phyloP scores from a whole-genome alignment of 139 green algal species.

The Micromonas pusilla region DNA sequence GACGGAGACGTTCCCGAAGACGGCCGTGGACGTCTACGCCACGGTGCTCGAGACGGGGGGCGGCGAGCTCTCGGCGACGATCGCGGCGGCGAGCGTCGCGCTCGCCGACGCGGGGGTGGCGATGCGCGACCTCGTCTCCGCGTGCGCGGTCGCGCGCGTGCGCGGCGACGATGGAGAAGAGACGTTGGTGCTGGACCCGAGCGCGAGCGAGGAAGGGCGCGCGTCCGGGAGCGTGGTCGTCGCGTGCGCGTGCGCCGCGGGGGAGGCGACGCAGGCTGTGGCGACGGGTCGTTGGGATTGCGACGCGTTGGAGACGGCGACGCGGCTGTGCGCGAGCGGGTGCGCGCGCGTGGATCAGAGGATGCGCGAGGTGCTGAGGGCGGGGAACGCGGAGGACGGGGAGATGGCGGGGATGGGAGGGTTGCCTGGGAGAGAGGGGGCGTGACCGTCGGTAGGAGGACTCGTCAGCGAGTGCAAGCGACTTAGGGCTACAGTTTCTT shows the following conservation, averaged over 20 bases:
- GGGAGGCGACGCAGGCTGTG: background rate
- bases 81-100: background rate
- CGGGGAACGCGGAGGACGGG: background rate
- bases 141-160: background rate
- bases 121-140: background rate
- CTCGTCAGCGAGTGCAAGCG: too few species aligned
- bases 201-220: background rate
- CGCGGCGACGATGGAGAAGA: background rate
- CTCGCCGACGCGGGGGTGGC: slow-evolving; percentile 1
- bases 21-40: slow-evolving; percentile 9
- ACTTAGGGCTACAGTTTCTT: too few species aligned
- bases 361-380: background rate
- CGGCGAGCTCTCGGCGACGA: background rate
- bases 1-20: slow-evolving; percentile 18
- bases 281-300: background rate
- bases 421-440: too few species aligned
- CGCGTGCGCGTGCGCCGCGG: background rate
- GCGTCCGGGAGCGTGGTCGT: background rate
- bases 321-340: background rate
- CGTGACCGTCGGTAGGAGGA: too few species aligned
- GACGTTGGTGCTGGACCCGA: slow-evolving; percentile 7
- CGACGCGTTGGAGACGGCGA: background rate
- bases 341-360: background rate
- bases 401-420: too few species aligned
- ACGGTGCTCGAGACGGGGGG: slow-evolving; percentile 1